Base-by-base conservation (phyloP, 2,329 filamentous ascomycete genomes). In the Thermoascus crustaceus region DNA sequence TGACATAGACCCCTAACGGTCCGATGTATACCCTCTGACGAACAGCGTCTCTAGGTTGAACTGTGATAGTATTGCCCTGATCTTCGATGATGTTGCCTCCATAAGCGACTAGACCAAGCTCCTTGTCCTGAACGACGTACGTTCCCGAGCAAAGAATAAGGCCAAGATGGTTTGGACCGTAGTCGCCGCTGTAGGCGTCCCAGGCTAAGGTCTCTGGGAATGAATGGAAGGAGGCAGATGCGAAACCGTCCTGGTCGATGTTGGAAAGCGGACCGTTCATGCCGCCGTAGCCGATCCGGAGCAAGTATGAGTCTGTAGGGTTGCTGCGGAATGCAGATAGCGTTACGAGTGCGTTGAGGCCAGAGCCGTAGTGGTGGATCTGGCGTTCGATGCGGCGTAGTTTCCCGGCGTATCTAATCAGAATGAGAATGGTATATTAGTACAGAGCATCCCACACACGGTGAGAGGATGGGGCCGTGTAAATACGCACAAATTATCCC, bases 321-420 rank as follows among this genome's bases (percentile, higher is more conserved):
- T 67, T 48, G 31, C 60, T 48, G 22, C 71, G 68, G 53, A 71
- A 78, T 3, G 67, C 60, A 2, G 64, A 63, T 2, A 78, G 66
- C 2, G 76, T 57, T 1, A 73, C 71, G 0, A 75, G 63, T 0
- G 73, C 64, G 49, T 78, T 78, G 4, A 78, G 67, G 0, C 64
- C 70, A 0, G 72, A 76, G 11, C 74, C 74, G 44, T 78, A 79
- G 53, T 79, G 75, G 45, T 79, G 75, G 39, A 77, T 68, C 51
- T 74, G 70, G 4, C 67, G 55, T 41, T 69, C 65, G 11, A 64
- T 61, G 5, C 63, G 55, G 18, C 49, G 40, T 7, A 66, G 45
- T 41, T 67, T 66, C 9, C 59, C 63, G 1, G 47, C 68, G 49
- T 59, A 73, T 7, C 44, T 51, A 1, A 23, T 3, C 16, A n/a